phyloP scores from a whole-genome alignment of 1,139 yeast genomes.

The Taphrina pruni region DNA sequence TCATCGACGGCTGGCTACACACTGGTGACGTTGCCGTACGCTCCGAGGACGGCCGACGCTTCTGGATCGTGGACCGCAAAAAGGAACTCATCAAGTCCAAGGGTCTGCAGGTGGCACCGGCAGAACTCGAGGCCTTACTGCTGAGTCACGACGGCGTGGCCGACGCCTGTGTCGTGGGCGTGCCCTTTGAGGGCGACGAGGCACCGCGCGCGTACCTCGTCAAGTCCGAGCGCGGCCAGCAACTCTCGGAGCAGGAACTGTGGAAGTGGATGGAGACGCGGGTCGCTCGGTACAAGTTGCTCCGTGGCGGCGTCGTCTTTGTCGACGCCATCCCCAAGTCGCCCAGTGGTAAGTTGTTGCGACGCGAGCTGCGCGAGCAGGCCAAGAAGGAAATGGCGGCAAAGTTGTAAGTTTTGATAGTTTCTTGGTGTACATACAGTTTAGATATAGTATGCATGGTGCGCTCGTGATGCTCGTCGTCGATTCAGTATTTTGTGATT shows the following conservation, averaged over 20 bases:
- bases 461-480: too few relatives aligned
- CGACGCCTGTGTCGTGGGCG: conserved; percentile 54
- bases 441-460: too few relatives aligned
- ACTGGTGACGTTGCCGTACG: conserved; percentile 68
- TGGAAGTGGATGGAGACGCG: conserved; percentile 48
- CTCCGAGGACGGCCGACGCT: conserved; percentile 58
- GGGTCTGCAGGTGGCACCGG: conserved; percentile 77
- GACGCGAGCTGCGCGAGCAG: conserved; percentile 50
- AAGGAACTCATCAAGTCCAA: conserved; percentile 76
- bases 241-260: conserved; percentile 43
- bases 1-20: conserved; percentile 64
- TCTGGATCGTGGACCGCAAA: conserved; percentile 67
- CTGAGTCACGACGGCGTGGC: conserved; percentile 55
- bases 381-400: conserved; percentile 32
- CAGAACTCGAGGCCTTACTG: conserved; percentile 71
- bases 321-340: conserved; percentile 53
- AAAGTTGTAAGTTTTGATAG: conserved; percentile 3
- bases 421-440: neutral
- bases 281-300: conserved; percentile 52
- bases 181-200: conserved; percentile 51
- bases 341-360: conserved; percentile 54
- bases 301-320: conserved; percentile 55
- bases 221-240: conserved; percentile 45
- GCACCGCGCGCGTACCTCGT: conserved; percentile 53
- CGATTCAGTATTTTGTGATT: too few relatives aligned